Evolutionary conservation across 768 basidiomycete species (phyloP).

Genomic region (Tricholoma flavovirens): DNA sequence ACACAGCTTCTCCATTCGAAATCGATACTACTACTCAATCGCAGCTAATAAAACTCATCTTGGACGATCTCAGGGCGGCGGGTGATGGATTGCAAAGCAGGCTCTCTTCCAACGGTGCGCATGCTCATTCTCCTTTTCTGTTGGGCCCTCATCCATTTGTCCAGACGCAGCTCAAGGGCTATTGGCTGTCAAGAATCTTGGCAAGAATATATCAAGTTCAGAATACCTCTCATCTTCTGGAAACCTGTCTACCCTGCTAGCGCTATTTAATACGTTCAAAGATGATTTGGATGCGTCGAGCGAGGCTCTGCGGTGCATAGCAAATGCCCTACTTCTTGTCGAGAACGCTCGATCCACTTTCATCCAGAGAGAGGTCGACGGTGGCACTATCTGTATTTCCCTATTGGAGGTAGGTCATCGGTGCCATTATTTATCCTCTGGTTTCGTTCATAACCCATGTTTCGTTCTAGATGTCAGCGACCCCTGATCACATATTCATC

Average conservation of each 20-base stretch:
- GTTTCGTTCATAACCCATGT: slow-evolving; percentile 5
- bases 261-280: slow-evolving; percentile 46
- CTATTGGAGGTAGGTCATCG: slow-evolving; percentile 50
- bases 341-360: slow-evolving; percentile 56
- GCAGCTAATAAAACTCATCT: slow-evolving; percentile 49
- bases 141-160: background rate
- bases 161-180: slow-evolving; percentile 69
- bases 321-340: slow-evolving; percentile 72
- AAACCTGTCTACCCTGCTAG: slow-evolving; percentile 54
- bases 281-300: slow-evolving; percentile 53
- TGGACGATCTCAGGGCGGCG: slow-evolving; percentile 50
- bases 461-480: slow-evolving; percentile 49
- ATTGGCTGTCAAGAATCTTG: slow-evolving; percentile 68
- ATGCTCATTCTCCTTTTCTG: background rate
- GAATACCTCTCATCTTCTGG: slow-evolving; percentile 45
- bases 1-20: slow-evolving; percentile 37
- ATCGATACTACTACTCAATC: slow-evolving; percentile 44
- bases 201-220: slow-evolving; percentile 66
- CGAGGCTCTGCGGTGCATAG: slow-evolving; percentile 71
- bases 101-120: slow-evolving; percentile 52
- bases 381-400: slow-evolving; percentile 49
- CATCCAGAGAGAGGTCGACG: slow-evolving; percentile 52
- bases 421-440: background rate
- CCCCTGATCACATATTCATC: slow-evolving; percentile 65
- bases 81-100: slow-evolving; percentile 36